phyloP scores from a whole-genome alignment of 108 stramenopile genomes.

The Fragilariopsis cylindrus region DNA sequence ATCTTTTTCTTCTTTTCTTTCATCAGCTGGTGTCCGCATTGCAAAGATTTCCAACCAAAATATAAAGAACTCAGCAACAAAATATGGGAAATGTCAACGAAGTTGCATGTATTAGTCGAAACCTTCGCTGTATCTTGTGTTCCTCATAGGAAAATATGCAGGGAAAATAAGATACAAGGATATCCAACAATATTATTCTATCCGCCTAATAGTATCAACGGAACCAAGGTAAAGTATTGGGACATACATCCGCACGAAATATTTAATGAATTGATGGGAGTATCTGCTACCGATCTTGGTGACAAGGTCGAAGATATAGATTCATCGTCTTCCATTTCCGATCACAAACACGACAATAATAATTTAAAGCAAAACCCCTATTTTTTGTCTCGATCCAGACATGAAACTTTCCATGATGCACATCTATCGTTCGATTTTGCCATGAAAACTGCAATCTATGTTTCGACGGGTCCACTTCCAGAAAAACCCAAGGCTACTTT shows the following conservation, averaged over 20 bases:
- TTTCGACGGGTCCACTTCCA: slow-evolving; percentile 13
- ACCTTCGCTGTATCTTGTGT: slow-evolving; percentile 71
- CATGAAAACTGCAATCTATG: slow-evolving; percentile 52
- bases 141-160: slow-evolving; percentile 55
- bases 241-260: slow-evolving; percentile 28
- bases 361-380: slow-evolving; percentile 7
- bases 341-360: slow-evolving; percentile 6
- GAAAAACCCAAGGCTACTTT: slow-evolving; percentile 9
- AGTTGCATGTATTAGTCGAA: slow-evolving; percentile 29
- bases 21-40: slow-evolving; percentile 55
- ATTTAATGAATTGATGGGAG: neutral
- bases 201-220: slow-evolving; percentile 39
- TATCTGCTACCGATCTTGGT: slow-evolving; percentile 18
- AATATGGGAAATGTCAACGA: slow-evolving; percentile 14
- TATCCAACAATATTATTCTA: slow-evolving; percentile 57
- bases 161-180: slow-evolving; percentile 45
- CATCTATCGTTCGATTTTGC: slow-evolving; percentile 69
- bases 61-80: slow-evolving; percentile 61
- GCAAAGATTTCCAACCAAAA: slow-evolving; percentile 57
- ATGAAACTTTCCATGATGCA: slow-evolving; percentile 56
- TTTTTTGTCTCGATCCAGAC: slow-evolving; percentile 48
- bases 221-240: slow-evolving; percentile 6
- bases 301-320: slow-evolving; percentile 24
- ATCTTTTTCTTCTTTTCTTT: neutral
- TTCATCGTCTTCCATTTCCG: slow-evolving; percentile 7